Evolutionary conservation across 352 stramenopile genomes (phyloP), one percentile per base, ranked within the genome.

Genomic region (Elongisporangium undulatum): DNA sequence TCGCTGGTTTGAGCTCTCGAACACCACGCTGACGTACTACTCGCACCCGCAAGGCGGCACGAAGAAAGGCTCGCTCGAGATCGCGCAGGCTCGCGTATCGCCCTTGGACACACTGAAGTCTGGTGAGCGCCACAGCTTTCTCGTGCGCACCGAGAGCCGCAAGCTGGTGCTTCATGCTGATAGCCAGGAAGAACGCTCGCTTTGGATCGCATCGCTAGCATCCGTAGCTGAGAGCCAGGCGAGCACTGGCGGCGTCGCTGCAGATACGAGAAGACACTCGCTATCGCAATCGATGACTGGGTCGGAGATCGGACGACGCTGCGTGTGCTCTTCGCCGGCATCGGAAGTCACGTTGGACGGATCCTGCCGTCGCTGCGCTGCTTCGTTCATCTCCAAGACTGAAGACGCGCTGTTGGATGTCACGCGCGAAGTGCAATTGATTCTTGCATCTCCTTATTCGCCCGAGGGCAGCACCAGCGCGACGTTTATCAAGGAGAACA

Each of bases 391-490:
- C 56, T 87, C 77, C 8, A 89, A 90, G 51, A 86, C 79, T 0
- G 83, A 91, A 59, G 85, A 93, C 52, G 74, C 79, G 5, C 71
- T 91, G 58, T 49, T 81, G 12, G 85, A 95, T 48, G 82, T 94
- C 3, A 75, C 82, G 0, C 76, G 82, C 1, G 86, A 95, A 70
- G 85, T 92, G 9, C 84, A 92, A 63, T 67, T 94, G 39, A 85
- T 95, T 21, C 56, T 95, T 26, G 74, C 84, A 29, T 95, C 86
- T 55, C 86, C 86, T 5, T 95, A 95, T 38, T 94, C 84, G 0
- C 86, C 86, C 3, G 86, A 95, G 56, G 86, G 86, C 2, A 91
- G 71, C 49, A 93, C 86, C 7, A 88, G 77, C 1, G 69, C 75
- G 3, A 66, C 74, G 19, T 95, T 93, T 59, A 62, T 95, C 19